Evolutionary conservation across 2,329 filamentous ascomycete genomes (phyloP).

Genomic region (Colletotrichum sp.): DNA sequence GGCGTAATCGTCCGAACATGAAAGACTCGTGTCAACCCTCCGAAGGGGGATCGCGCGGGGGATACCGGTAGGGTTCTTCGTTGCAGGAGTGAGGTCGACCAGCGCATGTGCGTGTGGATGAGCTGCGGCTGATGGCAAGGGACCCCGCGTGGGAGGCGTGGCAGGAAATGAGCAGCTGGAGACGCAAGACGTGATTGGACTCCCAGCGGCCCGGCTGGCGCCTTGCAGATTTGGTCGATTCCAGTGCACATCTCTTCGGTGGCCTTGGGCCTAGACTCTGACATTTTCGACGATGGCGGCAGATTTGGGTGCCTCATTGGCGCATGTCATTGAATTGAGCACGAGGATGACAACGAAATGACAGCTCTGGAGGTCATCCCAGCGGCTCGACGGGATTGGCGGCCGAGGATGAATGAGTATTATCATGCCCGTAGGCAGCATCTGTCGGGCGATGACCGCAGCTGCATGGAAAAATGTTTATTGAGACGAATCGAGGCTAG

Average conservation of each 20-base stretch:
- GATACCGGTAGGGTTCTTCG: slow-evolving; percentile 8
- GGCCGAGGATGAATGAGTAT: neutral
- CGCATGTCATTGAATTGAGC: neutral
- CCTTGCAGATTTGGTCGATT: slow-evolving; percentile 2
- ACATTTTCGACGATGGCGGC: neutral
- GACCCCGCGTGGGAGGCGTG: neutral
- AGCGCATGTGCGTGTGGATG: neutral
- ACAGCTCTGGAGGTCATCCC: neutral
- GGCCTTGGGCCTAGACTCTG: neutral
- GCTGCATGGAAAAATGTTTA: neutral
- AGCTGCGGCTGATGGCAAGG: slow-evolving; percentile 8
- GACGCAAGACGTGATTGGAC: neutral
- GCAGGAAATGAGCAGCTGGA: neutral
- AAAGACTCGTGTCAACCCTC: neutral
- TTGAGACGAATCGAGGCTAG: neutral
- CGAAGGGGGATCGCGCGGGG: neutral
- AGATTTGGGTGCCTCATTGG: neutral
- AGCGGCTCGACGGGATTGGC: neutral
- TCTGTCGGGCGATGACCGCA: neutral
- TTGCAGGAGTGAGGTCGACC: neutral
- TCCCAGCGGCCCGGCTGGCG: neutral
- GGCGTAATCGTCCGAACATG: neutral
- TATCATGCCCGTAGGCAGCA: neutral
- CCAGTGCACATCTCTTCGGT: neutral
- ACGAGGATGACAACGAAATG: neutral